Base-by-base conservation (phyloP, 345 rosid species). In the Isatis tinctoria region DNA sequence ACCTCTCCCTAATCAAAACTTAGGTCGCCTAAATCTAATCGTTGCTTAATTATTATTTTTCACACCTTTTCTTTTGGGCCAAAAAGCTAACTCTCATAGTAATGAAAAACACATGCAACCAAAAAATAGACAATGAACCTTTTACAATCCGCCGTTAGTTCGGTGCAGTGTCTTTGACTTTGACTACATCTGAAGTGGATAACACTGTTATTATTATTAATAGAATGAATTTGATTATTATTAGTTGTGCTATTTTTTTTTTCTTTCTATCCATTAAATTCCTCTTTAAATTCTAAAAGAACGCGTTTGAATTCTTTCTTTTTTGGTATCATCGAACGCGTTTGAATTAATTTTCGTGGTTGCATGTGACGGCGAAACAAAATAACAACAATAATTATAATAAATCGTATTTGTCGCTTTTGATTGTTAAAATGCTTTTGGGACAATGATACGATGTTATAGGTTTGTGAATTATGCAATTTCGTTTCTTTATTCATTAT, bases 311-410 rank as follows among this genome's bases (percentile, higher is more conserved):
- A 43, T 65, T 73, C 2, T 5, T 40, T 56, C 12, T 30, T 22
- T 14, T 57, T 57, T 20, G 3, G n/a, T 32, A 57, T 10, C 43
- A 18, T 18, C 5, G 1, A 33, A 44, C 72, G 72, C 77, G 72
- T 65, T 52, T 33, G 20, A 32, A 33, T 56, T 73, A 8, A 17
- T 32, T 56, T 32, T 64, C 20, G 65, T 65, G 72, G 72, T 35
- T 73, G 40, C 72, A 56, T 73, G 77, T 65, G 71, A 44, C 77
- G 40, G 39, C 69, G 57, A 52, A 51, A 62, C 27, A 49, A 62
- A 51, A 63, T 30, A 54, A 54, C 39, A 54, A 54, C 39, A 2
- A 32, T 14, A 30, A 32, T 40, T 30, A 54, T 64, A 24, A 30
- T 63, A 56, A 49, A 65, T 54, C 22, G 24, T 44, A 20, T n/a